These are phyloP conservation scores for Cucurbita pepo DNA, from an alignment of 306 rosid genomes.

Conservation along the genomic window DNA sequence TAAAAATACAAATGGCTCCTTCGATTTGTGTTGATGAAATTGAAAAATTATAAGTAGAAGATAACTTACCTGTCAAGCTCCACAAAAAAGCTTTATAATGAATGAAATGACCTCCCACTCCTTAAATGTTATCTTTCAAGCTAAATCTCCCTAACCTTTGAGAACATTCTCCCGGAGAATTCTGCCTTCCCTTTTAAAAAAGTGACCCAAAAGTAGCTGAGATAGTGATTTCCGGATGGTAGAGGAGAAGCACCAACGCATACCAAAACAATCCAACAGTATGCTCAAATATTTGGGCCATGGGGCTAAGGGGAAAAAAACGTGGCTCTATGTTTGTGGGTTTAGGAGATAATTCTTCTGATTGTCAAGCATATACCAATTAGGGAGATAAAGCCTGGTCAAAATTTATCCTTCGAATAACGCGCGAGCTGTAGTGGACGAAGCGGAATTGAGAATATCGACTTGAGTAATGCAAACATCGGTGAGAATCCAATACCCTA, in stretches of 20 bases:
- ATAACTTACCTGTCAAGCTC: not conserved
- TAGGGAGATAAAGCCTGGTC: not conserved
- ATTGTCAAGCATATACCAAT: not conserved
- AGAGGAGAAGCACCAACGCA: not conserved
- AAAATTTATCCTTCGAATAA: not conserved
- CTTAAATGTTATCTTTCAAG: not conserved
- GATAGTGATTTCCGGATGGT: not conserved
- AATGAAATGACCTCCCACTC: not conserved
- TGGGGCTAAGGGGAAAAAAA: not conserved
- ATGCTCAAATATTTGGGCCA: not conserved
- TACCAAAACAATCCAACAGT: not conserved
- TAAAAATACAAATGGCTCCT: not conserved
- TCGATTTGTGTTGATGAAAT: not conserved
- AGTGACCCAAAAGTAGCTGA: not conserved
- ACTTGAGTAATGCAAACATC: too few species aligned
- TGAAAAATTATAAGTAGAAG: not conserved
- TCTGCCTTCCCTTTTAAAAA: not conserved
- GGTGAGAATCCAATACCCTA: too few species aligned
- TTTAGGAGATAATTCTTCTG: not conserved
- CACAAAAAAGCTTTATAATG: not conserved
- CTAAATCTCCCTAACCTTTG: not conserved
- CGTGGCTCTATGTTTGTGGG: not conserved
- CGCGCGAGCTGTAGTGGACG: too few species aligned
- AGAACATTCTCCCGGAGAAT: not conserved
- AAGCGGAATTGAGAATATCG: too few species aligned